phyloP scores from a whole-genome alignment of 1,284 basidiomycete species.

The Pseudozyma hubeiensis region DNA sequence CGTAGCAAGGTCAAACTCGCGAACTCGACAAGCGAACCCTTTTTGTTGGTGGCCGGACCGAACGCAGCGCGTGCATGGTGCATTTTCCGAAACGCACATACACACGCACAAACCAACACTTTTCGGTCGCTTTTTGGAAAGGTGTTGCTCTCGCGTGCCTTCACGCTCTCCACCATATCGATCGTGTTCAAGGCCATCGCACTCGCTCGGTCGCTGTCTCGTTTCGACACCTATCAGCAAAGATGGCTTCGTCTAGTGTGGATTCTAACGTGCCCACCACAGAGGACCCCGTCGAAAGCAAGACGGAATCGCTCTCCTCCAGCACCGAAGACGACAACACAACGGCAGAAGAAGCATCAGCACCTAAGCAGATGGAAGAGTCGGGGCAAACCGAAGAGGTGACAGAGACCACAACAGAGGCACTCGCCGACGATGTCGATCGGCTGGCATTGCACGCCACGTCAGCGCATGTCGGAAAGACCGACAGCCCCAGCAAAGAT shows the following conservation, averaged over 20 bases:
- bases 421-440: too few relatives aligned
- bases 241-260: constrained; percentile 19
- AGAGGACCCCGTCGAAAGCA: constrained; percentile 8
- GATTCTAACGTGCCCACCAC: not conserved
- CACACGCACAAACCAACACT: constrained; percentile 30
- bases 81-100: constrained; percentile 13
- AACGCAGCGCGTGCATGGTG: constrained; percentile 20
- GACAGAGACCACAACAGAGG: too few relatives aligned
- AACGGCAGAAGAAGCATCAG: not conserved
- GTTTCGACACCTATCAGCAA: not conserved
- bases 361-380: not conserved
- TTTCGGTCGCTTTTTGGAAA: not conserved
- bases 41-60: not conserved
- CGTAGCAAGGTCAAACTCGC: too few relatives aligned
- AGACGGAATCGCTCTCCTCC: not conserved
- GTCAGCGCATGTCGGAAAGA: too few relatives aligned
- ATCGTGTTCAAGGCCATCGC: not conserved
- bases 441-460: too few relatives aligned
- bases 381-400: not conserved
- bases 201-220: not conserved
- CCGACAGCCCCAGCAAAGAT: too few relatives aligned
- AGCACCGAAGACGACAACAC: not conserved
- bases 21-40: not conserved
- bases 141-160: not conserved
- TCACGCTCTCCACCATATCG: not conserved